Evolutionary conservation across 768 basidiomycete genomes (phyloP), one percentile per base, ranked within the genome.

Genomic region (Kwoniella botswanensis): DNA sequence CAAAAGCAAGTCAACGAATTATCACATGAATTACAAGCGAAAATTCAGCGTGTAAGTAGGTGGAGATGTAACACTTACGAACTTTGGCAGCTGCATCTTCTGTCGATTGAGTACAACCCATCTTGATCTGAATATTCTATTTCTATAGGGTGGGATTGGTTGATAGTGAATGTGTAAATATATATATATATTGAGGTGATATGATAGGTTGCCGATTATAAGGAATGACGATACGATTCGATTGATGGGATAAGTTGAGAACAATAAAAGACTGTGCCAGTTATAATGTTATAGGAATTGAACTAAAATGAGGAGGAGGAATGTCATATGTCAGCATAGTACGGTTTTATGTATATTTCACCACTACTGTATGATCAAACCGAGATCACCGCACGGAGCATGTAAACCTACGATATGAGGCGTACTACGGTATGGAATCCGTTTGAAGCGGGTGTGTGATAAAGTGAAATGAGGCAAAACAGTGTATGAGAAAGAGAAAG

Each of bases 101-200:
- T n/a, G 75, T 75, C 21, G 79, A 80, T 65, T 82, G 81, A 17
- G 78, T 69, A 67, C 82, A 83, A 43, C 82, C 82, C 82, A 83
- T 83, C 26, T 67, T 76, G 60, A n/a, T 35, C 29, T 59, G 3
- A 61, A 22, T 59, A 59, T 35, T 4, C 35, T 35, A 35, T 26
- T n/a, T 17, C 26, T 58, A 17, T 24, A 0, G 15, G 26, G 15
- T 7, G 42, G 35, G 42, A 43, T 9, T 29, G 41, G 7, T n/a
- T 35, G 42, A 43, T 61, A 41, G 7, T 59, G 35, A 59, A 26
- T 17, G 24, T 61, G 41, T 17, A n/a, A 6, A 60, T 42, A 12
- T 29, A 43, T 5, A 44, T 61, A 12, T 18, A 61, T 2, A 44
- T 18, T 10, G 18, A 50, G 2, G 12, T 15, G 46, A 50, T 13